These are phyloP conservation scores for Ganoderma resinaceum DNA, from an alignment of 1,284 basidiomycete species.

Conservation along the genomic window DNA sequence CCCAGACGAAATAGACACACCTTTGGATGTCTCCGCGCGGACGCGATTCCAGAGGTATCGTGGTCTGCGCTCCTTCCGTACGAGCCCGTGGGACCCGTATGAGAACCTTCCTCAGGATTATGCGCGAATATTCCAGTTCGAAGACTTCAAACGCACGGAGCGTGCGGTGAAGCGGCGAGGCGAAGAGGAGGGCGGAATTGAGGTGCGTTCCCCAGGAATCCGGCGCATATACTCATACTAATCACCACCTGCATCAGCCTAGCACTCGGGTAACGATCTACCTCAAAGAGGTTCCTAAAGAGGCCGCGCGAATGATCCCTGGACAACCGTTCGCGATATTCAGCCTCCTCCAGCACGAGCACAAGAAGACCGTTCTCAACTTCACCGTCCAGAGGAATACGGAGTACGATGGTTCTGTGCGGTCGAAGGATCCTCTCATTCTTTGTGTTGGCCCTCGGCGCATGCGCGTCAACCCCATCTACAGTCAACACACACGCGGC, in stretches of 20 bases:
- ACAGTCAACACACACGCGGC: constrained; percentile 91
- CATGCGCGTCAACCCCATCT: constrained; percentile 86
- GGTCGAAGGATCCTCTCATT: constrained; percentile 94
- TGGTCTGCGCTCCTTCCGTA: constrained; percentile 92
- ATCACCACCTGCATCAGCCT: constrained; percentile 53
- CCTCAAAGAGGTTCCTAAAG: constrained; percentile 75
- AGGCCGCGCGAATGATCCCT: constrained; percentile 45
- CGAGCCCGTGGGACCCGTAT: constrained; percentile 97
- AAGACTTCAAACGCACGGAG: constrained; percentile 91
- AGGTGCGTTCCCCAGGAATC: constrained; percentile 54
- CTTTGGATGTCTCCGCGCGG: constrained; percentile 84
- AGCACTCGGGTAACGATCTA: constrained; percentile 82
- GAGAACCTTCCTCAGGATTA: constrained; percentile 97
- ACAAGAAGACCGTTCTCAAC: constrained; percentile 94
- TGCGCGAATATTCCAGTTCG: constrained; percentile 96
- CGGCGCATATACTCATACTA: not conserved
- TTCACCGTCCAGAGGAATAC: constrained; percentile 96
- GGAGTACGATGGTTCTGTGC: constrained; percentile 88
- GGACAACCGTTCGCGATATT: constrained; percentile 76
- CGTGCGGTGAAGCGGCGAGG: constrained; percentile 74
- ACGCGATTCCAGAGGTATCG: constrained; percentile 94
- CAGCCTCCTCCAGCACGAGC: constrained; percentile 92
- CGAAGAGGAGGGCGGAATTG: constrained; percentile 67
- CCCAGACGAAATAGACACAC: constrained; percentile 98
- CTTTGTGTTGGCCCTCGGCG: constrained; percentile 91